Conservation (phyloP, 352 stramenopile species). For the Pythium brassicae region DNA sequence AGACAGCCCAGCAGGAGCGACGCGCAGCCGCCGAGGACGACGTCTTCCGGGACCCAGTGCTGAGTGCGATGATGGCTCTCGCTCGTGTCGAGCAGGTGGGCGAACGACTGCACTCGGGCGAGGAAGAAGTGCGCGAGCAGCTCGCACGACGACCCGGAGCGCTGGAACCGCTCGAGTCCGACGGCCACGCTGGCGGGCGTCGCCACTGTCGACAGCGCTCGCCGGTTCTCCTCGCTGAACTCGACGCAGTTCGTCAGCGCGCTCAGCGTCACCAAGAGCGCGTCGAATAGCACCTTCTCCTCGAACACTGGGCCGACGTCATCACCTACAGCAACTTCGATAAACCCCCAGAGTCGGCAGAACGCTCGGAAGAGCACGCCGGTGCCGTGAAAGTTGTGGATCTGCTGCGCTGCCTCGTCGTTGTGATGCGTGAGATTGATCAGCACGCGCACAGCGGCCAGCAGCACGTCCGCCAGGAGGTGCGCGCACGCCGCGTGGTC, state of each 20-base stretch:
- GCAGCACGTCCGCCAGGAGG: conserved; percentile 35
- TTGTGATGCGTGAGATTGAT: conserved; percentile 84
- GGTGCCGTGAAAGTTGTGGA: conserved; percentile 36
- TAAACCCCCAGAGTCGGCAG: conserved; percentile 22
- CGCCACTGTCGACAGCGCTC: conserved; percentile 22
- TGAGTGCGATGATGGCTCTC: conserved; percentile 18
- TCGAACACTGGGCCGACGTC: conserved; percentile 8
- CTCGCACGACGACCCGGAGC: conserved; percentile 17
- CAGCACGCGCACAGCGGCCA: conserved; percentile 48
- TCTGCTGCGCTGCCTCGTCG: conserved; percentile 30
- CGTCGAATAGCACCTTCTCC: conserved; percentile 57
- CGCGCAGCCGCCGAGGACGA: conserved; percentile 64
- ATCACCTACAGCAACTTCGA: neutral
- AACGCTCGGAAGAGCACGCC: conserved; percentile 41
- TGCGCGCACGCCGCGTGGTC: conserved; percentile 23
- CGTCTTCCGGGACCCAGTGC: conserved; percentile 64
- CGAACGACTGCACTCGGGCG: conserved; percentile 45
- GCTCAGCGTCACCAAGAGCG: conserved; percentile 52
- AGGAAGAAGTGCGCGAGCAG: conserved; percentile 55
- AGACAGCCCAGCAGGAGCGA: conserved; percentile 71
- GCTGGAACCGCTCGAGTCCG: conserved; percentile 6
- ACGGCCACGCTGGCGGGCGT: conserved; percentile 1
- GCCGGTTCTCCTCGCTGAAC: conserved; percentile 47
- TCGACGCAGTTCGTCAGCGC: conserved; percentile 73
- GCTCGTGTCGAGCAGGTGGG: conserved; percentile 37